Percentiles rank a stretch among this genome's conserved stretches.
Conservation (phyloP, 2,329 filamentous ascomycete species). For the Hypoxylon sp. region DNA sequence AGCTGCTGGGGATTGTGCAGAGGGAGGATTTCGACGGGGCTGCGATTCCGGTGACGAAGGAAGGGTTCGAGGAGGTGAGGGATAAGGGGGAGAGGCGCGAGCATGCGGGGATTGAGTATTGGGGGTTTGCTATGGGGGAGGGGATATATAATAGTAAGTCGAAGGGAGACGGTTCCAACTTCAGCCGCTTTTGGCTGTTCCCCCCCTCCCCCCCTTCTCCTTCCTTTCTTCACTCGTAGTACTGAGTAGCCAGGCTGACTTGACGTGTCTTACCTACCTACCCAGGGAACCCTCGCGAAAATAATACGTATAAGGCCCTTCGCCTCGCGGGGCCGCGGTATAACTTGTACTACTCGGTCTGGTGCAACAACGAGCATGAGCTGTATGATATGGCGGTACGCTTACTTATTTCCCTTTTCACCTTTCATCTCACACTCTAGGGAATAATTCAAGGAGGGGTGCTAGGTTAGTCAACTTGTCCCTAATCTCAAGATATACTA, state of each 20-base stretch:
- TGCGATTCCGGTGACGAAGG: slow-evolving; percentile 61
- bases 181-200: not conserved
- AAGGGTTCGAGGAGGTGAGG: slow-evolving; percentile 39
- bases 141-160: slow-evolving; percentile 44
- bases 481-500: slow-evolving; percentile 61
- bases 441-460: not conserved
- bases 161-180: not conserved
- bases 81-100: slow-evolving; percentile 54
- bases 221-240: not conserved
- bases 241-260: not conserved
- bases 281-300: slow-evolving; percentile 30
- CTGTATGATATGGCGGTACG: slow-evolving; percentile 67
- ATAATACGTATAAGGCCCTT: slow-evolving; percentile 70
- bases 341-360: slow-evolving; percentile 66
- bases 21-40: slow-evolving; percentile 67
- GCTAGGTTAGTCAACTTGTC: slow-evolving; percentile 48
- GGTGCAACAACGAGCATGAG: slow-evolving; percentile 72
- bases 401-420: slow-evolving; percentile 53
- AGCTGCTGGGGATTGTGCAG: slow-evolving; percentile 58
- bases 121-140: slow-evolving; percentile 57
- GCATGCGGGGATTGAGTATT: slow-evolving; percentile 68
- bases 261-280: not conserved
- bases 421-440: not conserved
- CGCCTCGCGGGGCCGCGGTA: slow-evolving; percentile 64
- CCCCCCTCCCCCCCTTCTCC: no score